These are phyloP conservation scores for Penicillium antarcticum DNA, from an alignment of 495 filamentous ascomycete species.

Conservation along the genomic window DNA sequence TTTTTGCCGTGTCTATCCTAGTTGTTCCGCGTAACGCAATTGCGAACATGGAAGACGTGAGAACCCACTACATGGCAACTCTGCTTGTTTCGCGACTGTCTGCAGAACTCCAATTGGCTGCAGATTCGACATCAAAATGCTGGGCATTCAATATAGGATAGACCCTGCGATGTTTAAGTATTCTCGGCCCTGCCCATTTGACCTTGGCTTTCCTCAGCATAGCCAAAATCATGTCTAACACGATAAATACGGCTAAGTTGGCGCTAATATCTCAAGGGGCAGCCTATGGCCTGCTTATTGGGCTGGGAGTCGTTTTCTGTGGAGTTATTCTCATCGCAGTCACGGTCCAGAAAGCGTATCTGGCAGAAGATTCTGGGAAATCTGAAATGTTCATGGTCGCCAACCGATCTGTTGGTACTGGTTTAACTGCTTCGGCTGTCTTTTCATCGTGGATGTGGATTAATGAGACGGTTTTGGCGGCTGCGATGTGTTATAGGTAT, in stretches of 20 bases:
- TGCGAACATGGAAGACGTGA: constrained; percentile 27
- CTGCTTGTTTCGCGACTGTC: neutral
- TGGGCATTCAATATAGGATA: neutral
- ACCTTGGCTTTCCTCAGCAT: neutral
- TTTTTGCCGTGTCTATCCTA: neutral
- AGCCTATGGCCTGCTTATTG: constrained; percentile 43
- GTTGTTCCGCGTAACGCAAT: constrained; percentile 27
- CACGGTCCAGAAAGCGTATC: constrained; percentile 38
- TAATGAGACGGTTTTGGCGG: constrained; percentile 40
- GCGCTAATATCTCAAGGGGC: constrained; percentile 37
- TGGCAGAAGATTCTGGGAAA: constrained; percentile 43
- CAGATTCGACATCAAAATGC: neutral
- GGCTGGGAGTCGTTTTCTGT: constrained; percentile 40
- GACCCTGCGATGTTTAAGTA: constrained; percentile 2
- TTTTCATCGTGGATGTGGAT: constrained; percentile 51
- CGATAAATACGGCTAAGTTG: constrained; percentile 36
- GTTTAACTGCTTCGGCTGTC: constrained; percentile 48
- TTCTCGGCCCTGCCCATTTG: neutral
- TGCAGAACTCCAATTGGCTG: constrained; percentile 7
- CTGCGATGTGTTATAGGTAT: constrained; percentile 37
- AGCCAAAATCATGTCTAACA: constrained; percentile 46
- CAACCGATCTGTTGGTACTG: constrained; percentile 45
- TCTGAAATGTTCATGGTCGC: constrained; percentile 55
- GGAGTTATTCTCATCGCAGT: constrained; percentile 40
- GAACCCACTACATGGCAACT: constrained; percentile 7